Conservation (phyloP, 2,329 filamentous ascomycete species). For the Diaporthe sp. region DNA sequence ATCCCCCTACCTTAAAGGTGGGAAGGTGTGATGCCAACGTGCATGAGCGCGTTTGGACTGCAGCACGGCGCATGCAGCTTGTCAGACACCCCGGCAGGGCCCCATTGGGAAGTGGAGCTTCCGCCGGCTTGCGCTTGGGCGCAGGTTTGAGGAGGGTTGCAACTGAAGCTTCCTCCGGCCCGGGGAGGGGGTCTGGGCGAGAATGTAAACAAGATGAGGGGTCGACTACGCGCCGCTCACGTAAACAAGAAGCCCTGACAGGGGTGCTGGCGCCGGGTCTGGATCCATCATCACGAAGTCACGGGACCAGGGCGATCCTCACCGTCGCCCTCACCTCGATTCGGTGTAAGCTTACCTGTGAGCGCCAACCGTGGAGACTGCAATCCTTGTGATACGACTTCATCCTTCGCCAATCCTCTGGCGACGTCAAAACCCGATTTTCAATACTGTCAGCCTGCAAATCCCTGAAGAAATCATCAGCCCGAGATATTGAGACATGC, state of each 20-base stretch:
- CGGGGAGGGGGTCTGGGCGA: constrained; percentile 23
- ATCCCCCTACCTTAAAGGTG: constrained; percentile 31
- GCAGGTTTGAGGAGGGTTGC: constrained; percentile 28
- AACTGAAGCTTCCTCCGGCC: constrained; percentile 20
- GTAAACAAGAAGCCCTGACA: constrained; percentile 42
- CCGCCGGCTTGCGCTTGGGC: constrained; percentile 23
- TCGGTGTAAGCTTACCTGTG: constrained; percentile 2
- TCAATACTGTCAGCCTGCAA: not conserved
- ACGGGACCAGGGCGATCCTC: constrained; percentile 19
- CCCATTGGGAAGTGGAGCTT: constrained; percentile 26
- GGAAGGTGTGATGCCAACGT: constrained; percentile 33
- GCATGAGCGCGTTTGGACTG: constrained; percentile 37
- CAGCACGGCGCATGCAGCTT: constrained; percentile 33
- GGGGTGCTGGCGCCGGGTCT: constrained; percentile 37
- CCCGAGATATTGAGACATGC: not conserved
- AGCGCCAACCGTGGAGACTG: not conserved
- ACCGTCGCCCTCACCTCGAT: not conserved
- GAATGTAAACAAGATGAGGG: constrained; percentile 41
- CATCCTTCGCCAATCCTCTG: constrained; percentile 18
- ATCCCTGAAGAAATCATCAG: not conserved
- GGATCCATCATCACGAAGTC: constrained; percentile 38
- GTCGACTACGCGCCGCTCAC: constrained; percentile 33
- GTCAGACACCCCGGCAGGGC: constrained; percentile 6
- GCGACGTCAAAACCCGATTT: not conserved
- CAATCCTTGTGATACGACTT: constrained; percentile 1